These are phyloP conservation scores for Penicillium occitanis DNA, from an alignment of 2,329 filamentous ascomycete genomes.

Conservation along the genomic window DNA sequence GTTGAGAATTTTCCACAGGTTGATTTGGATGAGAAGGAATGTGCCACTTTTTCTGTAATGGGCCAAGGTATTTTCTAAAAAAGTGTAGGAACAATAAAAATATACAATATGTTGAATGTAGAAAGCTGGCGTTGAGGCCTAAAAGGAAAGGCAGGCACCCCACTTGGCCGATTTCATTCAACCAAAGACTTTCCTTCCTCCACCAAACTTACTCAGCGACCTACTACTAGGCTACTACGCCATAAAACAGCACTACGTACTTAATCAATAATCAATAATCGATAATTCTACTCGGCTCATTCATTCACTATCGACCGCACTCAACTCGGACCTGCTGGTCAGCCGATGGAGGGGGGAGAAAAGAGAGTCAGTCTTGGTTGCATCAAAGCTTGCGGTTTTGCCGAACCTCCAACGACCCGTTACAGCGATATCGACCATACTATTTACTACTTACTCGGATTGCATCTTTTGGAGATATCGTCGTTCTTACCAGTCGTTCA, in stretches of 20 bases:
- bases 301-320: slow-evolving; percentile 7
- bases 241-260: not conserved
- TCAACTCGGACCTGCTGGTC: slow-evolving; percentile 20
- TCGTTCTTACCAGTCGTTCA: slow-evolving; percentile 10
- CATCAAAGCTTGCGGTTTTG: slow-evolving; percentile 11
- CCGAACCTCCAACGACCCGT: slow-evolving; percentile 11
- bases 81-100: not conserved
- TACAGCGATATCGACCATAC: not conserved
- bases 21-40: not conserved
- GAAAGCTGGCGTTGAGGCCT: not conserved
- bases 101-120: not conserved
- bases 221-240: not conserved
- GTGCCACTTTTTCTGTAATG: not conserved
- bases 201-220: not conserved
- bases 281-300: not conserved
- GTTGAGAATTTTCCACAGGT: not conserved
- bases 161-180: not conserved
- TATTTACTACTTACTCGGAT: not conserved
- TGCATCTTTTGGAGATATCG: not conserved
- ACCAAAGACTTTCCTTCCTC: not conserved
- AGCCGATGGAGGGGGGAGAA: slow-evolving; percentile 15
- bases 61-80: not conserved
- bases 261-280: slow-evolving; percentile 8
- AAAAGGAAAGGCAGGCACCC: slow-evolving; percentile 8
- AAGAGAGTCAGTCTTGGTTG: slow-evolving; percentile 6